Evolutionary conservation across 345 rosid species (phyloP).

Genomic region (Eutrema yunnanense): DNA sequence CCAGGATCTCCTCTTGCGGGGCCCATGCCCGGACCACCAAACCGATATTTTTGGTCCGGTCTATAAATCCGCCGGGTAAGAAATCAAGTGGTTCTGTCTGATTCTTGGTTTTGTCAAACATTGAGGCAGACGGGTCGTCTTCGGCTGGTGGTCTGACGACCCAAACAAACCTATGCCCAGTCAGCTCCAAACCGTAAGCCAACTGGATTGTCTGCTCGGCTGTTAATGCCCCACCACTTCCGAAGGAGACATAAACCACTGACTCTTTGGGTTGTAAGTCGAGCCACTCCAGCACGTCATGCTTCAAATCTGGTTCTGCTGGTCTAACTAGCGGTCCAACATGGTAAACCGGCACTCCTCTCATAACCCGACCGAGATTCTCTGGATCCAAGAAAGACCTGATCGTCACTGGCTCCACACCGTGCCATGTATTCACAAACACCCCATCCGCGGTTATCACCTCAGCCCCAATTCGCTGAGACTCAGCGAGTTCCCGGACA

Average conservation of each 20-base stretch:
- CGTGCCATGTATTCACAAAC: slow-evolving; percentile 50
- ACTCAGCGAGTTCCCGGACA: slow-evolving; percentile 19
- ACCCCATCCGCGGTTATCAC: slow-evolving; percentile 39
- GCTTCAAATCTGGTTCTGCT: slow-evolving; percentile 5
- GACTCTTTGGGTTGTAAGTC: slow-evolving; percentile 37
- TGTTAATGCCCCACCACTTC: slow-evolving; percentile 41
- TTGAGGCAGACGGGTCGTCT: slow-evolving; percentile 31
- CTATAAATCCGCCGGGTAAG: slow-evolving; percentile 40
- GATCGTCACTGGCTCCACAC: slow-evolving; percentile 36
- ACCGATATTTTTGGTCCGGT: slow-evolving; percentile 26
- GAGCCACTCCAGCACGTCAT: slow-evolving; percentile 32
- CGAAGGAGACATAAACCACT: slow-evolving; percentile 41
- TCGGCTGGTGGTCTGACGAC: slow-evolving; percentile 36
- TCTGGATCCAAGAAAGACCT: slow-evolving; percentile 14
- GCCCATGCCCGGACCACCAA: slow-evolving; percentile 43
- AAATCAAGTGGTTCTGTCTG: slow-evolving; percentile 12
- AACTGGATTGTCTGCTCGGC: slow-evolving; percentile 35
- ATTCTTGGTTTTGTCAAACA: slow-evolving; percentile 5
- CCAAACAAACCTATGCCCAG: slow-evolving; percentile 35
- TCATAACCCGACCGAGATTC: slow-evolving; percentile 16
- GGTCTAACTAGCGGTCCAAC: slow-evolving; percentile 34
- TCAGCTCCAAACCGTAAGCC: slow-evolving; percentile 41
- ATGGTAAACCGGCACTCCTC: slow-evolving; percentile 31
- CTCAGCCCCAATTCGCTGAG: slow-evolving; percentile 29
- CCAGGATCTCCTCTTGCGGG: slow-evolving; percentile 40